A percentile compares a stretch with the other conserved stretches of the same genome.
These are phyloP conservation scores for Suhomyces guaymorum DNA, from an alignment of 1,139 yeast genomes.

Conservation along the genomic window DNA sequence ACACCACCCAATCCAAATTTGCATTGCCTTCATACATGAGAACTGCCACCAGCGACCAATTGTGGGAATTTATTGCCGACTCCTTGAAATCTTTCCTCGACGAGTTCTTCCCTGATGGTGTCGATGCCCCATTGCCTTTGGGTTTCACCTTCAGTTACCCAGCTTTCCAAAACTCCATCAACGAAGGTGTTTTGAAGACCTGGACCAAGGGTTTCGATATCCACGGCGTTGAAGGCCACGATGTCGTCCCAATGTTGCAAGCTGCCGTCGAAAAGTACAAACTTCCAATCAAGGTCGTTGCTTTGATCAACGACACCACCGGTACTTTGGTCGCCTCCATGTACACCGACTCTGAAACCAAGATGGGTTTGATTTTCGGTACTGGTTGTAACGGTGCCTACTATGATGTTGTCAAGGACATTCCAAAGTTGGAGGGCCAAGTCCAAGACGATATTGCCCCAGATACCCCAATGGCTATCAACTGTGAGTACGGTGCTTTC, in stretches of 20 bases:
- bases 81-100: constrained; percentile 65
- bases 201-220: constrained; percentile 99
- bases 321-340: constrained; percentile 96
- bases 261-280: constrained; percentile 61
- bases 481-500: constrained; percentile 98
- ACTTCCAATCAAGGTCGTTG: constrained; percentile 84
- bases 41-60: constrained; percentile 72
- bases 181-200: constrained; percentile 84
- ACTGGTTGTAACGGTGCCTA: constrained; percentile 99
- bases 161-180: constrained; percentile 79
- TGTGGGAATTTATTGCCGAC: constrained; percentile 85
- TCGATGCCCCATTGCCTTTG: constrained; percentile 57
- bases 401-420: constrained; percentile 71
- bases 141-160: constrained; percentile 98
- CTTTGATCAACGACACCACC: constrained; percentile 94
- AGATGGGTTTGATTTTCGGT: constrained; percentile 95
- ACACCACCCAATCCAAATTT: constrained; percentile 80
- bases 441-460: constrained; percentile 61
- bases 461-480: constrained; percentile 86
- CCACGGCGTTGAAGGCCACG: constrained; percentile 89
- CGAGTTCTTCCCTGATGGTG: constrained; percentile 66
- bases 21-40: constrained; percentile 73
- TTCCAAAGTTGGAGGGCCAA: constrained; percentile 81
- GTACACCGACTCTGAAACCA: constrained; percentile 84
- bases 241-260: constrained; percentile 91